Base-by-base conservation (phyloP, 192 early-diverging fungal genomes). In the Spizellomyces sp. region DNA sequence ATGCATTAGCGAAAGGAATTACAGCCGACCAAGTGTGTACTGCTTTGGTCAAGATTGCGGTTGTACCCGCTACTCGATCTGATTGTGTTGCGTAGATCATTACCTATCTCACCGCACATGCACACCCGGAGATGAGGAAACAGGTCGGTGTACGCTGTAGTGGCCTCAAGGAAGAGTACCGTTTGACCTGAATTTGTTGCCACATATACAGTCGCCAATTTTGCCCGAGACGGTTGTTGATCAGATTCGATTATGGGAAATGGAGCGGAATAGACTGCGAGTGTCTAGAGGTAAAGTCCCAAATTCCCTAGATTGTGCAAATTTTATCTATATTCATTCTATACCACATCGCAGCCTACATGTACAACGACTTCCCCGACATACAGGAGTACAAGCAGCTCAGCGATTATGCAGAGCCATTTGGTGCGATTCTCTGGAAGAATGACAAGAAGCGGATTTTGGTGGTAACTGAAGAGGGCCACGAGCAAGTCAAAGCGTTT, bases 181-280 rank as follows among this genome's bases (percentile, higher is more conserved):
- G 27, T 36, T 36, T 36, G 27, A 36, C 27, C 58, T 10, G 45
- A 27, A 66, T 10, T 12, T 67, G 21, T 45, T 19, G 5, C 21
- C 10, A 9, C 21, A 47, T 36, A 21, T 50, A 9, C 75, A 87
- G 72, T 81, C 77, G 10, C 94, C 95, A 0, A 80, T 96, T 15
- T 75, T 99, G 64, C 96, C 96, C 0, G 70, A 90, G 8, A 98
- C 96, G 3, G 95, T 99, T 4, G 86, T 94, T 0, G 96, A 99
- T 79, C 96, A 99, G 79, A 93, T 99, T 45, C 77, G 93, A 48
- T 75, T 99, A 62, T 99, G 96, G 96, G 96, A 99, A 77, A 89
- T 92, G 78, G 96, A 99, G 75, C 83, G 91, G 63, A 93, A 99
- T 69, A 79, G 96, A 12, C 71, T 98, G 15, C 62, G 71, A 6